Evolutionary conservation across 441 rosid genomes (phyloP).

Genomic region (Pelargonium myrrhifolium): DNA sequence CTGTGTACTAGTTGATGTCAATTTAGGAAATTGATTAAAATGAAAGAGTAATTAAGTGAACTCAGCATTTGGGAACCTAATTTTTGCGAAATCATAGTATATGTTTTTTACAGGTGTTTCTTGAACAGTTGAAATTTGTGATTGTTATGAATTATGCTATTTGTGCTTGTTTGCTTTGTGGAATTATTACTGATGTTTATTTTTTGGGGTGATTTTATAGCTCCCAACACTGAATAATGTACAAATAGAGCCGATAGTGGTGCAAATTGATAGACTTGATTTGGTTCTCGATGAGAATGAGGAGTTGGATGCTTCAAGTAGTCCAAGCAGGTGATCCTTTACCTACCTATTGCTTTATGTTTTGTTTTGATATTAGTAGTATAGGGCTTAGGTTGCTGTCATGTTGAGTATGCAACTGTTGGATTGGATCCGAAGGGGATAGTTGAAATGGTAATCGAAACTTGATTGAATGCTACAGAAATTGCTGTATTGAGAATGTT

Average conservation of each 20-base stretch:
- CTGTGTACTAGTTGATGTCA: not conserved
- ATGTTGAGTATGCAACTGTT: not conserved
- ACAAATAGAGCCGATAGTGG: constrained; percentile 78
- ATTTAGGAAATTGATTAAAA: not conserved
- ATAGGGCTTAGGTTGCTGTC: constrained; percentile 1
- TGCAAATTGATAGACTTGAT: constrained; percentile 90
- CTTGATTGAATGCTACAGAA: not conserved
- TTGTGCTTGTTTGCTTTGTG: constrained; percentile 3
- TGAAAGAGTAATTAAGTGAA: not conserved
- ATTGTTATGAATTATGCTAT: not conserved
- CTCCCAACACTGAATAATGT: constrained; percentile 87
- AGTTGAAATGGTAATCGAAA: not conserved
- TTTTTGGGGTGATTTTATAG: constrained; percentile 27
- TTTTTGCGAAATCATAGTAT: not conserved
- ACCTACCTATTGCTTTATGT: not conserved
- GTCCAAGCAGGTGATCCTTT: constrained; percentile 46
- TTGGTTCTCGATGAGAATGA: constrained; percentile 91
- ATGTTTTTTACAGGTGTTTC: not conserved
- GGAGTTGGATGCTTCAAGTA: constrained; percentile 47
- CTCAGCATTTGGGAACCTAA: not conserved
- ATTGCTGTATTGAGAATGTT: not conserved
- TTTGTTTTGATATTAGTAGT: constrained; percentile 3
- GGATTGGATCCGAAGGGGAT: not conserved
- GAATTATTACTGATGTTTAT: constrained; percentile 4
- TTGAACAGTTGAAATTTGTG: not conserved